Percentiles rank a stretch among this genome's conserved stretches.
Conservation (phyloP, 352 stramenopile species). For the Pythium dissotocum region DNA sequence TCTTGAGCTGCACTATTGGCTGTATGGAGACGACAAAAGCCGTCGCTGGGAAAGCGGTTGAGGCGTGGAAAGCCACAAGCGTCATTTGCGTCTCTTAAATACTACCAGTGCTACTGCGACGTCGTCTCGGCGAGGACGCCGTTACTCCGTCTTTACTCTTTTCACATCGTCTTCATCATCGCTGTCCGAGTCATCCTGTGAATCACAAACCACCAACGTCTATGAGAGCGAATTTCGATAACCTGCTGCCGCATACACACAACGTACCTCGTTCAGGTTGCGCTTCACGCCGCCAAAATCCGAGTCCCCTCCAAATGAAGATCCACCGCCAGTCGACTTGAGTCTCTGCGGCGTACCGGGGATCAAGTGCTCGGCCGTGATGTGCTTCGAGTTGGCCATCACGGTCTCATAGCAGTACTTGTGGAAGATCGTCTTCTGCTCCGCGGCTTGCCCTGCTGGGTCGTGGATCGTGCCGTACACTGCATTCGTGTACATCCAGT, state of each 20-base stretch:
- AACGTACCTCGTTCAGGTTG: conserved; percentile 43
- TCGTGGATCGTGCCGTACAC: conserved; percentile 78
- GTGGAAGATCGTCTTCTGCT: conserved; percentile 85
- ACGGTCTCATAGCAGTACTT: conserved; percentile 90
- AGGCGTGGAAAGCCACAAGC: conserved; percentile 21
- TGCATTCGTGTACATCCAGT: conserved; percentile 91
- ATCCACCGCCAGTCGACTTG: conserved; percentile 31
- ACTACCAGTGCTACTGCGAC: conserved; percentile 17
- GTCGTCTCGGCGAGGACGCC: not conserved
- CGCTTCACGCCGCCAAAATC: conserved; percentile 50
- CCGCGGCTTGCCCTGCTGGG: conserved; percentile 32
- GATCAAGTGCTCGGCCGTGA: conserved; percentile 74
- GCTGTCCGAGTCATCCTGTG: conserved; percentile 47
- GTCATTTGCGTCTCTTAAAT: conserved; percentile 30
- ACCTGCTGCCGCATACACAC: too few species aligned
- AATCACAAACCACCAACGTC: conserved; percentile 9
- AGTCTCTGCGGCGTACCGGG: conserved; percentile 41
- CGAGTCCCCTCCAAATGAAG: conserved; percentile 21
- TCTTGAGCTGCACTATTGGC: not conserved
- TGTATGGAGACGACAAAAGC: conserved; percentile 4
- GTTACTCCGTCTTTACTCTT: conserved; percentile 57
- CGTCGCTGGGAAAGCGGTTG: conserved; percentile 1
- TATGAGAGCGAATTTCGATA: too few species aligned
- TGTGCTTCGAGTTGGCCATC: conserved; percentile 79
- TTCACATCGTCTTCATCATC: conserved; percentile 77